Conservation (phyloP, 2,329 filamentous ascomycete species). For the Claviceps africana region DNA sequence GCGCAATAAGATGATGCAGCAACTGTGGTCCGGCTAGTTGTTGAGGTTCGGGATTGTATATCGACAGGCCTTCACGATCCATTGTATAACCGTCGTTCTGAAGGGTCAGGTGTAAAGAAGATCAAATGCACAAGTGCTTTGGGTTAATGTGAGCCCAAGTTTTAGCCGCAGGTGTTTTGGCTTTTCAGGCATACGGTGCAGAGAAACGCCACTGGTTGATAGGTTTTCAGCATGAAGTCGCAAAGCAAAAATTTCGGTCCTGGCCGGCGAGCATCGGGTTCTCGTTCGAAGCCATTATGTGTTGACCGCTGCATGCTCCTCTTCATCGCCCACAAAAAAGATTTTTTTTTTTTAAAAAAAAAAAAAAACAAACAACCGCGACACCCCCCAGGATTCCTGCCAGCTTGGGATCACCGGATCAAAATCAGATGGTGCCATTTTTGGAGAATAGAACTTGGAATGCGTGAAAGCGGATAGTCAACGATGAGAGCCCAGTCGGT, state of each 20-base stretch:
- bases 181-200: neutral
- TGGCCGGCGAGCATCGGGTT: neutral
- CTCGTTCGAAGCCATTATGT: neutral
- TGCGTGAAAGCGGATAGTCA: neutral
- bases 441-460: neutral
- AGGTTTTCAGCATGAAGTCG: neutral
- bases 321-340: neutral
- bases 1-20: conserved; percentile 47
- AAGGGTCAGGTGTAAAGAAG: neutral
- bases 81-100: conserved; percentile 9
- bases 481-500: neutral
- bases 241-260: neutral
- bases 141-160: too few relatives aligned
- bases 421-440: neutral
- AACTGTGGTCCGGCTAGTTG: conserved; percentile 29
- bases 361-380: too few relatives aligned
- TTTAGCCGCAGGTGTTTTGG: neutral
- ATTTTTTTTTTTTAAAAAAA: too few relatives aligned
- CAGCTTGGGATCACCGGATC: neutral
- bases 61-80: conserved; percentile 22
- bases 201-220: neutral
- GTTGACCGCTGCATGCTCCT: neutral
- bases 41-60: conserved; percentile 30
- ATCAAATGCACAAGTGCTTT: neutral
- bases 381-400: neutral